Evolutionary conservation across 495 filamentous ascomycete genomes (phyloP).

Genomic region (Aspergillus asperescens): DNA sequence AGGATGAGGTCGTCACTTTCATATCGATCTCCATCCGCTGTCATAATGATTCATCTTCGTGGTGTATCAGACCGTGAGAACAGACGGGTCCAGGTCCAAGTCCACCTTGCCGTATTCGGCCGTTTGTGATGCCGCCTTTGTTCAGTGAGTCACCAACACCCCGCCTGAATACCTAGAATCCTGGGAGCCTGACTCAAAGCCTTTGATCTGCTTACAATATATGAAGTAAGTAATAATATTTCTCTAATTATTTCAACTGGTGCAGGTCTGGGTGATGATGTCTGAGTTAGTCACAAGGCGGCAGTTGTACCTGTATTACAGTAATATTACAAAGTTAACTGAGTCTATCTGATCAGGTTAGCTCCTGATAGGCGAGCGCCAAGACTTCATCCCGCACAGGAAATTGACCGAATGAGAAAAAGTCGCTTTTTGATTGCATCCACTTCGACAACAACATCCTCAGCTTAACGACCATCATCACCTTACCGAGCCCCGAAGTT

Average conservation of each 20-base stretch:
- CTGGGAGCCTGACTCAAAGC: neutral
- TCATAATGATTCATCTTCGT: conserved; percentile 1
- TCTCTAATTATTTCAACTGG: neutral
- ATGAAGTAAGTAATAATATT: neutral
- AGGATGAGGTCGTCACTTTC: neutral
- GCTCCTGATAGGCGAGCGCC: conserved; percentile 40
- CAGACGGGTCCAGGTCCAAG: neutral
- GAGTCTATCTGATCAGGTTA: conserved; percentile 21
- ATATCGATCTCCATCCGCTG: neutral
- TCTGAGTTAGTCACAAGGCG: conserved; percentile 23
- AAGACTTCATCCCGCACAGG: conserved; percentile 40
- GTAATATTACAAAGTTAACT: neutral
- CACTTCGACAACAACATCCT: conserved; percentile 18
- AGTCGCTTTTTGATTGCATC: conserved; percentile 11
- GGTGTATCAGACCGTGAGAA: conserved; percentile 3
- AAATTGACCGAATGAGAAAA: conserved; percentile 15
- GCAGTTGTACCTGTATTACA: neutral
- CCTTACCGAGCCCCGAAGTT: conserved; percentile 70
- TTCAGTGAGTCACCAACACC: neutral
- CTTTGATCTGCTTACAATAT: neutral
- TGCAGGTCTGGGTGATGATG: no score
- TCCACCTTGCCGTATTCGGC: neutral
- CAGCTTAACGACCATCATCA: conserved; percentile 59
- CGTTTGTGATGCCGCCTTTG: neutral
- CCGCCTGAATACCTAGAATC: neutral